A percentile compares a stretch with the other conserved stretches of the same genome.
Evolutionary conservation across 345 rosid genomes (phyloP).

Genomic region (Kandelia obovata): DNA sequence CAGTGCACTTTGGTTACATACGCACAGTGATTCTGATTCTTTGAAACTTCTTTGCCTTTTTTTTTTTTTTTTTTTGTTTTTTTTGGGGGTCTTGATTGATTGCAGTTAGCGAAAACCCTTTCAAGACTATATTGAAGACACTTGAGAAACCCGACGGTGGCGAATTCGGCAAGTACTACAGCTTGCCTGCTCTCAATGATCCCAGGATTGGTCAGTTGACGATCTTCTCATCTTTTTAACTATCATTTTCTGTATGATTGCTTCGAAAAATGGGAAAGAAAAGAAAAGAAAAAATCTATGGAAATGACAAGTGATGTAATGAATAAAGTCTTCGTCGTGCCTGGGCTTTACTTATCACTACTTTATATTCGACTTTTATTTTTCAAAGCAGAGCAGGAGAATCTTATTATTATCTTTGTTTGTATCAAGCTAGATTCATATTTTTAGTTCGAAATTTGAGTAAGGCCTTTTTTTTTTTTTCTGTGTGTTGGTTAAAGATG

Average conservation of each 20-base stretch:
- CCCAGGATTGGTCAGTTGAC: slow-evolving; percentile 58
- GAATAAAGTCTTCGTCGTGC: not conserved
- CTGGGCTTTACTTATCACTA: not conserved
- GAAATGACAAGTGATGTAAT: too few species aligned
- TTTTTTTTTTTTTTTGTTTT: not conserved
- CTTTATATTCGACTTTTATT: slow-evolving; percentile 2
- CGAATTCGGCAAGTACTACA: slow-evolving; percentile 59
- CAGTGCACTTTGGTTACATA: too few species aligned
- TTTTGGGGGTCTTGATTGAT: slow-evolving; percentile 14
- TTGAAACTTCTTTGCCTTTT: not conserved
- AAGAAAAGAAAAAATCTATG: not conserved
- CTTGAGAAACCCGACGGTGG: slow-evolving; percentile 63
- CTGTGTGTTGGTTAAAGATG: too few species aligned
- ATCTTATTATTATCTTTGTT: too few species aligned
- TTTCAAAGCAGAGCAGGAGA: too few species aligned
- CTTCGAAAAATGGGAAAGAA: not conserved
- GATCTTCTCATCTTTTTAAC: not conserved
- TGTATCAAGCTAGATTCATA: too few species aligned
- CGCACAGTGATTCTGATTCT: slow-evolving; percentile 5
- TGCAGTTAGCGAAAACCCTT: slow-evolving; percentile 52
- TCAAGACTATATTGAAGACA: slow-evolving; percentile 53
- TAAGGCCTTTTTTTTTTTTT: too few species aligned
- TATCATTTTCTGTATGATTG: slow-evolving; percentile 7
- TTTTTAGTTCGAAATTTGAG: too few species aligned
- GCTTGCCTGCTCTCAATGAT: slow-evolving; percentile 67